phyloP scores from a whole-genome alignment of 768 basidiomycete genomes.

The Mycena haematopus region DNA sequence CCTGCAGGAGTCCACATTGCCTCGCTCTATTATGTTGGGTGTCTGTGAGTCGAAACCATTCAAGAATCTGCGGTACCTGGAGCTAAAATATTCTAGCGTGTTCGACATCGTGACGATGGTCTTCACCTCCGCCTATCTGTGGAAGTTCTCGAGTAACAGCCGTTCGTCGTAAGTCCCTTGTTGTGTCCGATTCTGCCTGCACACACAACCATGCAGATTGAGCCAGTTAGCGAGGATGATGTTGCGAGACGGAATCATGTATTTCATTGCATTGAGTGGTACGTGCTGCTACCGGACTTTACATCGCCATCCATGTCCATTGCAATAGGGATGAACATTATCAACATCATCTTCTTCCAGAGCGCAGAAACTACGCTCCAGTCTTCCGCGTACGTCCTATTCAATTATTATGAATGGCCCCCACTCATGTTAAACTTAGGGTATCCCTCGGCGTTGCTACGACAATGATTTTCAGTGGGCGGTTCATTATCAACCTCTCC shows the following conservation, averaged over 20 bases:
- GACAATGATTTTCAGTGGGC: conserved; percentile 28
- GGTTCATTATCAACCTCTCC: conserved; percentile 30
- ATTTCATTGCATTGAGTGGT: conserved; percentile 24
- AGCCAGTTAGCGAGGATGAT: conserved; percentile 13
- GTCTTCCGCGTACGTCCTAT: conserved; percentile 13
- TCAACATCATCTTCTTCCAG: conserved; percentile 22
- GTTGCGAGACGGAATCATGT: conserved; percentile 19
- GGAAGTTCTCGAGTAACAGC: conserved; percentile 17
- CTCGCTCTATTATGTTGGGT: conserved; percentile 21
- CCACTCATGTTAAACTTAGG: neutral
- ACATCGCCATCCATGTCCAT: no score
- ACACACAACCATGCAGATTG: neutral
- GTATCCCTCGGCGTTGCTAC: conserved; percentile 14
- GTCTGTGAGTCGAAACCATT: conserved; percentile 15
- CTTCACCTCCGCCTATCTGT: conserved; percentile 11
- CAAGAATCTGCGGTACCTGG: neutral
- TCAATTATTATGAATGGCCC: neutral
- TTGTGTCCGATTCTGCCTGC: neutral
- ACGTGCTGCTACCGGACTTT: neutral
- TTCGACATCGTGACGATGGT: conserved; percentile 20
- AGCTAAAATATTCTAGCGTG: neutral
- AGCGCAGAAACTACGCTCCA: conserved; percentile 10
- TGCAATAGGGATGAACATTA: conserved; percentile 18
- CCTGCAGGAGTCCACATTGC: conserved; percentile 9
- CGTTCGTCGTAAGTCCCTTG: neutral